Base-by-base conservation (phyloP, 139 green algal species). In the Picocystis salinarum region DNA sequence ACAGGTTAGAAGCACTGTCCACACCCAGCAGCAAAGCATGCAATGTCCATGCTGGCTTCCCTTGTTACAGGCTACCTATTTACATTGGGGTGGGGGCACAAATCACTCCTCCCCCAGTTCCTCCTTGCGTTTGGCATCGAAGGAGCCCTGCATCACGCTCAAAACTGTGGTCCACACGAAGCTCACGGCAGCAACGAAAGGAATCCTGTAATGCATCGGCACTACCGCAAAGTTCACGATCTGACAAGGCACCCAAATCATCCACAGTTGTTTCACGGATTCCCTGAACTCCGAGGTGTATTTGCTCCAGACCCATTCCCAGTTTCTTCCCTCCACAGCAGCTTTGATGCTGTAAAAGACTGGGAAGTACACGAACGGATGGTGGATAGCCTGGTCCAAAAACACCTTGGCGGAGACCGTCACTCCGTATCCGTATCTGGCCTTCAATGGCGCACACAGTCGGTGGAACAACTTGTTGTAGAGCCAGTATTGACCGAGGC, bases 211-310 rank as follows among this genome's bases (percentile, higher is more conserved):
- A 62, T 91, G 77, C 36, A 61, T 42, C 10, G 78, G 78, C 24
- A 91, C 79, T 15, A 84, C 46, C 2, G 67, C 58, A 54, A 91
- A 91, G 68, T 91, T 91, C 51, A 88, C 50, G 18, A 90, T 37
- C 61, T 84, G 69, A 19, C 41, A 44, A 17, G 46, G 56, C 20
- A 54, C 29, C 36, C 50, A 59, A 17, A 52, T 6, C 30, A 29
- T 70, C 78, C 80, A 91, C 28, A 91, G 53, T 13, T 78, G 75
- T 49, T 83, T 81, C 39, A 73, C 58, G 59, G 74, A 83, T 12
- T 83, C 74, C 74, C 70, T 82, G 23, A 89, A 58, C 62, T 92
- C 79, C 10, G 55, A 53, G 5, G 33, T 51, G 62, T 85, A 89
- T 40, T 74, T 70, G n/a, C n/a, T n/a, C n/a, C n/a, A n/a, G n/a